Evolutionary conservation across 1,284 basidiomycete species (phyloP).

Genomic region (Leccinum variabile): DNA sequence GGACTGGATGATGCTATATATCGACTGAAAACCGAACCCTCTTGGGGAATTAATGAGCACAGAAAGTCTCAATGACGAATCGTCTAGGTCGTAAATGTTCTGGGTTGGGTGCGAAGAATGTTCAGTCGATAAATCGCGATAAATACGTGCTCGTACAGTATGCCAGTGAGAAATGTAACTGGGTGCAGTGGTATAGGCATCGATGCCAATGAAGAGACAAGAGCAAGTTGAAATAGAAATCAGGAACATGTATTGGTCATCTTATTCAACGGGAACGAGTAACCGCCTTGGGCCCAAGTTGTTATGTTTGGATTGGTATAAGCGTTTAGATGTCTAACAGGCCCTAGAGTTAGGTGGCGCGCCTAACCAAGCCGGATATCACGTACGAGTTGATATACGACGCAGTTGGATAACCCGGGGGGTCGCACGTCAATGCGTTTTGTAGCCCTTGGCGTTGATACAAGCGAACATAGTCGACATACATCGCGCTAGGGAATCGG

Average conservation of each 20-base stretch:
- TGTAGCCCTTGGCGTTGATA: constrained; percentile 66
- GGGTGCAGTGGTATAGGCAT: constrained; percentile 21
- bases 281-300: constrained; percentile 68
- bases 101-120: constrained; percentile 11
- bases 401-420: constrained; percentile 59
- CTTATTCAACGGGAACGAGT: constrained; percentile 69
- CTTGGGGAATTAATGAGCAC: background rate
- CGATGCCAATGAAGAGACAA: constrained; percentile 11
- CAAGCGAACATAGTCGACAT: constrained; percentile 75
- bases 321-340: constrained; percentile 58
- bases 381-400: constrained; percentile 57
- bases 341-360: constrained; percentile 2
- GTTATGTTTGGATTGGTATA: constrained; percentile 75
- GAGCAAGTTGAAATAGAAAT: constrained; percentile 14
- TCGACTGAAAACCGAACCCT: background rate
- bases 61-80: constrained; percentile 1
- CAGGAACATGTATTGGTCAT: constrained; percentile 50
- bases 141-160: constrained; percentile 32
- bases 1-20: constrained; percentile 1
- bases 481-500: constrained; percentile 68
- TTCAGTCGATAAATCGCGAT: constrained; percentile 32
- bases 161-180: constrained; percentile 18
- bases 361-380: constrained; percentile 4
- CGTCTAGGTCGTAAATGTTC: constrained; percentile 22
- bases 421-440: constrained; percentile 63